These are phyloP conservation scores for Leccinum griseonigrum DNA, from an alignment of 1,284 basidiomycete species.

Conservation along the genomic window DNA sequence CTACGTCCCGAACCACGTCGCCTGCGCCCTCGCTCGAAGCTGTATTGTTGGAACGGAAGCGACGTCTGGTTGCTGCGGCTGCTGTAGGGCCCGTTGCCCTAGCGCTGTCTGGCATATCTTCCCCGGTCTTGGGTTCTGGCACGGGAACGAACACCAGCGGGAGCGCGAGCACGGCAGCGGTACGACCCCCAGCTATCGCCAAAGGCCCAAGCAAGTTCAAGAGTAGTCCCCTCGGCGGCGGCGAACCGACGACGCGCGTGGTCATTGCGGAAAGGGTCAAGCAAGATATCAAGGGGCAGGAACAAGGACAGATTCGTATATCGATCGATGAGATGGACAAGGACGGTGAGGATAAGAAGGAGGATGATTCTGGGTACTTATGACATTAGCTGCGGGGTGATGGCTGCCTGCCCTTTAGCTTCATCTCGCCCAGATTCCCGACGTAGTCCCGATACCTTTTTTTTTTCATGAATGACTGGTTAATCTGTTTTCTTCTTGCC, in stretches of 20 bases:
- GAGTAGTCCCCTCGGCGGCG: slow-evolving; percentile 58
- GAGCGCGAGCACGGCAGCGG: slow-evolving; percentile 13
- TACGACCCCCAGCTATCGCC: slow-evolving; percentile 22
- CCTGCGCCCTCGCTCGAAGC: slow-evolving; percentile 63
- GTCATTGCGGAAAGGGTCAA: slow-evolving; percentile 43
- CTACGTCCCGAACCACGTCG: slow-evolving; percentile 30
- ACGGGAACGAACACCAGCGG: background rate
- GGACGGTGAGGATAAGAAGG: slow-evolving; percentile 22
- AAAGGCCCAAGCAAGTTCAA: slow-evolving; percentile 61
- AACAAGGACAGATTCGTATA: slow-evolving; percentile 23
- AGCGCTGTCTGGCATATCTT: slow-evolving; percentile 4
- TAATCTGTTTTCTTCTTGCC: background rate
- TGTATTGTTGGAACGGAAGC: slow-evolving; percentile 56
- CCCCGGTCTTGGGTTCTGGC: background rate
- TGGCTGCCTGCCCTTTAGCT: background rate
- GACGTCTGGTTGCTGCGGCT: slow-evolving; percentile 34
- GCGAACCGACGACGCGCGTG: slow-evolving; percentile 36
- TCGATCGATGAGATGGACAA: slow-evolving; percentile 19
- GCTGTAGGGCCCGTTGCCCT: background rate
- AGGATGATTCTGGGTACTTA: slow-evolving; percentile 28
- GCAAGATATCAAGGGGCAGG: slow-evolving; percentile 25
- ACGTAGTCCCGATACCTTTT: background rate
- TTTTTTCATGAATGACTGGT: background rate
- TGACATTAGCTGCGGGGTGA: slow-evolving; percentile 12
- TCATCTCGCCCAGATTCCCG: background rate